Evolutionary conservation across 2,329 filamentous ascomycete species (phyloP).

Genomic region (Ceratocystis destructans): DNA sequence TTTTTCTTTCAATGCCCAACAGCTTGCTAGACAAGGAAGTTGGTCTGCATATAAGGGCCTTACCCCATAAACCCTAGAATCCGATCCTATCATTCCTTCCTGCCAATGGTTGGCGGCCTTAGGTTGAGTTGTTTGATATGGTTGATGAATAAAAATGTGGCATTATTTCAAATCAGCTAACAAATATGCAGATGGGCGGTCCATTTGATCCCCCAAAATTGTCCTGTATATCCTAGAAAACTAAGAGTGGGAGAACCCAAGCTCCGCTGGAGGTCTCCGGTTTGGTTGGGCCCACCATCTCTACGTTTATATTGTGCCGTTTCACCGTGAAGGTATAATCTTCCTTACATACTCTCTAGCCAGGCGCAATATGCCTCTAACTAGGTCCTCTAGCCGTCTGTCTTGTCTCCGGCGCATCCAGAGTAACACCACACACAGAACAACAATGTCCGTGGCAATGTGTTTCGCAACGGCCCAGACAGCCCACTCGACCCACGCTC

Average conservation of each 20-base stretch:
- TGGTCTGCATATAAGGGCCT: too few species aligned
- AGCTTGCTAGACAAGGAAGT: too few species aligned
- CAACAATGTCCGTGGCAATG: conserved; percentile 53
- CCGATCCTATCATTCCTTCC: too few species aligned
- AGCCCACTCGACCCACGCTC: conserved; percentile 57
- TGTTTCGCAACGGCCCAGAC: conserved; percentile 61
- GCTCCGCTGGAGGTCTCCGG: neutral
- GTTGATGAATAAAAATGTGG: too few species aligned
- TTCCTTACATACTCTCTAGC: conserved; percentile 45
- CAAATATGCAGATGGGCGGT: neutral
- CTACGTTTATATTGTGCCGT: neutral
- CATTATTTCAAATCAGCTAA: neutral
- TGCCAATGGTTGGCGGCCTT: too few species aligned
- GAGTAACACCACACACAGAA: conserved; percentile 51
- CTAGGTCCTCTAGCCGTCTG: conserved; percentile 56
- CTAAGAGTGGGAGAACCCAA: conserved; percentile 14
- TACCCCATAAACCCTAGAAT: too few species aligned
- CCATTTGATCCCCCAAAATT: neutral
- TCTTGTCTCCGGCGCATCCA: conserved; percentile 64
- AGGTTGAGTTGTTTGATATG: too few species aligned
- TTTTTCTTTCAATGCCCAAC: too few species aligned
- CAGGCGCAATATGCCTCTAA: conserved; percentile 47
- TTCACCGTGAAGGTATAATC: conserved; percentile 41
- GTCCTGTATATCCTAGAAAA: conserved; percentile 21
- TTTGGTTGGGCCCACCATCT: neutral